Conservation (phyloP, 2,329 filamentous ascomycete species). For the Tolypocladium tropicale region DNA sequence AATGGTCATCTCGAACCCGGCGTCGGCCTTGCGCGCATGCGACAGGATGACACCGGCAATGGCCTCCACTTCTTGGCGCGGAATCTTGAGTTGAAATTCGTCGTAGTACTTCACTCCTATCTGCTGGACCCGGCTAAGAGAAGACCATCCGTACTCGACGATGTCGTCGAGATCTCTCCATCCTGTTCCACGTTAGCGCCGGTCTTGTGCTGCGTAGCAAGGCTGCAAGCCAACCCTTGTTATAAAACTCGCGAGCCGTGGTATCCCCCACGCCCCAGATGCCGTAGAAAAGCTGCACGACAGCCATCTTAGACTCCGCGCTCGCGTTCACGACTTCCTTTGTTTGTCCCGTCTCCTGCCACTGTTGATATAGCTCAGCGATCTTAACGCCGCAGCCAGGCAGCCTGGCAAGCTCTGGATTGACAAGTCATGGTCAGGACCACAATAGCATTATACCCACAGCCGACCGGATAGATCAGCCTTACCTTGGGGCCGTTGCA, state of each 20-base stretch:
- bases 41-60: constrained; percentile 55
- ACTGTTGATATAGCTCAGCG: constrained; percentile 68
- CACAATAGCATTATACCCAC: neutral
- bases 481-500: constrained; percentile 32
- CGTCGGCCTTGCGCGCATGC: constrained; percentile 55
- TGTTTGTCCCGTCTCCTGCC: constrained; percentile 48
- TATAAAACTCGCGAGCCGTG: constrained; percentile 74
- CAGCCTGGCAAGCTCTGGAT: constrained; percentile 41
- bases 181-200: constrained; percentile 23
- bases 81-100: constrained; percentile 64
- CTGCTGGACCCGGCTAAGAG: constrained; percentile 71
- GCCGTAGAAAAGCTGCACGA: constrained; percentile 62
- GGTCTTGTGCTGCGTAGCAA: neutral
- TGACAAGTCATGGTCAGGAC: neutral
- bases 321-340: constrained; percentile 54
- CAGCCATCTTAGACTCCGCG: constrained; percentile 50
- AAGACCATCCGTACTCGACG: constrained; percentile 69
- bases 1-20: constrained; percentile 47
- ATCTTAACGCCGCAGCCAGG: constrained; percentile 79
- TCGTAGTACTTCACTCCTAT: constrained; percentile 93
- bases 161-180: constrained; percentile 84
- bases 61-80: constrained; percentile 59
- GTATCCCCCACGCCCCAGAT: constrained; percentile 89
- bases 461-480: too few relatives aligned
- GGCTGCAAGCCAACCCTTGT: constrained; percentile 31